Conservation (phyloP, 164 flowering plant genomes). For the grape (Vitis vinifera) region ASM3070453v1 NC_081806.1:6973501-6974000, state of each 20-base stretch:
- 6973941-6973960: too few species aligned
- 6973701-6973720: background rate
- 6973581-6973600: too few species aligned
- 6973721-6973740: slow-evolving; percentile 4
- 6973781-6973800: slow-evolving; percentile 10
- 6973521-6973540: background rate
- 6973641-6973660: background rate
- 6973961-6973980: too few species aligned
- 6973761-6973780: slow-evolving; percentile 9
- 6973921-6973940: too few species aligned
- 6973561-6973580: background rate
- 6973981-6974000: too few species aligned
- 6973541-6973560: background rate
- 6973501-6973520: slow-evolving; percentile 14
- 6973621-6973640: too few species aligned
- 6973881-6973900: too few species aligned
- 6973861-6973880: too few species aligned
- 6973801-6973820: background rate
- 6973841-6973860: background rate
- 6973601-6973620: too few species aligned
- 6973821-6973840: background rate
- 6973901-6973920: too few species aligned
- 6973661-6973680: background rate
- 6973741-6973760: slow-evolving; percentile 1
- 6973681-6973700: background rate